Conservation (phyloP, 176 grass and related monocot genomes). For the Aegilops umbellulata region DNA sequence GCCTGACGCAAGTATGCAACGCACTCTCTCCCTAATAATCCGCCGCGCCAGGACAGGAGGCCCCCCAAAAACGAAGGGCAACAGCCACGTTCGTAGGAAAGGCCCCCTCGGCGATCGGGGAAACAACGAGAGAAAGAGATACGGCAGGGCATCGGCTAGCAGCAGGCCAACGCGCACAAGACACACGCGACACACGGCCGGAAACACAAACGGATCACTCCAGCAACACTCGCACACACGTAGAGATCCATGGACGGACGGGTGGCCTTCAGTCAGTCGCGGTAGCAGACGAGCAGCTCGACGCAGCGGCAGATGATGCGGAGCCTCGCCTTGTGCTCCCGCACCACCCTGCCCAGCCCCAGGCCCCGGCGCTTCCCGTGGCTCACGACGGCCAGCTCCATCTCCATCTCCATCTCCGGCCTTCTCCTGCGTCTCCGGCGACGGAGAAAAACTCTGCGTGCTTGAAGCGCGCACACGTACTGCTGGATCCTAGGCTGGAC, state of each 20-base stretch:
- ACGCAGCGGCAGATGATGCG: conserved; percentile 50
- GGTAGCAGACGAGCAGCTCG: conserved; percentile 32
- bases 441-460: not conserved
- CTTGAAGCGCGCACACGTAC: not conserved
- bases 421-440: not conserved
- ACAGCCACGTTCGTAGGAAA: conserved; percentile 1
- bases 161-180: not conserved
- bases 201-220: not conserved
- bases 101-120: not conserved
- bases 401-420: not conserved
- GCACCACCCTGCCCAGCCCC: conserved; percentile 24
- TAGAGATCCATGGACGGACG: not conserved
- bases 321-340: conserved; percentile 39
- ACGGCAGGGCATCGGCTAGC: not conserved
- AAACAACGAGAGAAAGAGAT: not conserved
- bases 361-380: not conserved
- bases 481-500: not conserved
- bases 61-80: not conserved
- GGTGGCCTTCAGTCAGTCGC: conserved; percentile 12
- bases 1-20: not conserved
- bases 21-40: not conserved
- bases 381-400: conserved; percentile 20
- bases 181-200: not conserved
- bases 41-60: not conserved
- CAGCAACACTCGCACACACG: not conserved